phyloP scores from a whole-genome alignment of 257 asterid genomes.

The Solanum dulcamara region DNA sequence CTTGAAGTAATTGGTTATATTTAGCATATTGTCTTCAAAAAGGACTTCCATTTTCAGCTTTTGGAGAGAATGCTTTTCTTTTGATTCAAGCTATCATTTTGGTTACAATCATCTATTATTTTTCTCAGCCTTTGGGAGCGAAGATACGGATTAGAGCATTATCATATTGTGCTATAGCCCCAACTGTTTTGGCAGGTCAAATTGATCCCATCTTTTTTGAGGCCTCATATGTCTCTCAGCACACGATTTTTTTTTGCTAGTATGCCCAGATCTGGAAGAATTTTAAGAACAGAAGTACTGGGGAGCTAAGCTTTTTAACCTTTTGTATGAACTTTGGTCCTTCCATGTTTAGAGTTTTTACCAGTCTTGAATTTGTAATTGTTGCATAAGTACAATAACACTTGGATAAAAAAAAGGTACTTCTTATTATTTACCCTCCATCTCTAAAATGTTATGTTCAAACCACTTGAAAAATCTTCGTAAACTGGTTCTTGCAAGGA shows the following conservation, averaged over 20 bases:
- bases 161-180: conserved; percentile 68
- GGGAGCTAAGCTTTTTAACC: conserved; percentile 88
- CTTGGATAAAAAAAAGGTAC: not conserved
- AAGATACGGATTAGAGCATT: conserved; percentile 61
- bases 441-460: not conserved
- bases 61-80: conserved; percentile 79
- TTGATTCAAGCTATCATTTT: conserved; percentile 70
- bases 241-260: conserved; percentile 77
- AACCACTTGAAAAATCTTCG: not conserved
- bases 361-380: conserved; percentile 5
- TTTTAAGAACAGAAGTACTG: conserved; percentile 80
- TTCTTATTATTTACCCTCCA: not conserved
- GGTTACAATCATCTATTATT: conserved; percentile 65
- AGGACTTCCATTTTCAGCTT: conserved; percentile 94
- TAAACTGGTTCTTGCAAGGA: not conserved
- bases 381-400: not conserved
- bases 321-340: conserved; percentile 78
- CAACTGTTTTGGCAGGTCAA: conserved; percentile 75
- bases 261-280: conserved; percentile 75
- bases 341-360: conserved; percentile 77
- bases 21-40: conserved; percentile 91
- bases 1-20: conserved; percentile 83
- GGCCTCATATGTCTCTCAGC: conserved; percentile 81
- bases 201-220: conserved; percentile 86
- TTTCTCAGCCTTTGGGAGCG: conserved; percentile 69